A percentile compares a stretch with the other conserved stretches of the same genome.
Conservation (phyloP, 495 filamentous ascomycete species). For the Hyphodiscus hymeniophilus region DNA sequence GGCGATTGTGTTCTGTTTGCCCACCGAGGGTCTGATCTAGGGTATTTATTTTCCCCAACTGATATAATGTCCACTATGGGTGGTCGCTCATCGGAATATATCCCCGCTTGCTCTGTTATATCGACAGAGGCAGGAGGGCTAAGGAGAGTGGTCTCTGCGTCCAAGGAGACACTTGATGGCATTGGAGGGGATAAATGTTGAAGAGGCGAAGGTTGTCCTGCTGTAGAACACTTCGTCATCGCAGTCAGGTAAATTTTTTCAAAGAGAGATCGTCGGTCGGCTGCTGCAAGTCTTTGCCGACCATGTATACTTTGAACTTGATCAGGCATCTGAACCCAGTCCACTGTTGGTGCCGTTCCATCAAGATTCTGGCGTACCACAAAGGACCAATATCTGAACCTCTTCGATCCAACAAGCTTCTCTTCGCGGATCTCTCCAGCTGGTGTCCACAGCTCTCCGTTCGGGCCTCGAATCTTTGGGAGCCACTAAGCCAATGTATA, state of each 20-base stretch:
- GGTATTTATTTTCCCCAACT: too few relatives aligned
- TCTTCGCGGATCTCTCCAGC: constrained; percentile 22
- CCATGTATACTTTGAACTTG: not conserved
- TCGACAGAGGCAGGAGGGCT: too few relatives aligned
- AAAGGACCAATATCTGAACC: constrained; percentile 3
- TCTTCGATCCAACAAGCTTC: constrained; percentile 6
- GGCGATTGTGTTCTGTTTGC: too few relatives aligned
- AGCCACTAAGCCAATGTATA: constrained; percentile 26
- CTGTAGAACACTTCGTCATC: not conserved
- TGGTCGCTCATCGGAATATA: too few relatives aligned
- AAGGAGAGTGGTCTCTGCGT: too few relatives aligned
- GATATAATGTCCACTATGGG: too few relatives aligned
- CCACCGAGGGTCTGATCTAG: too few relatives aligned
- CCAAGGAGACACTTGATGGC: not conserved
- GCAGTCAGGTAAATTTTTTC: not conserved
- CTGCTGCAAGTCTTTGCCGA: not conserved
- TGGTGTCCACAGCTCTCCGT: constrained; percentile 24
- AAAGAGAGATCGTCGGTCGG: not conserved
- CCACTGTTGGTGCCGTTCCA: not conserved
- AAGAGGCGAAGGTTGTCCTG: not conserved
- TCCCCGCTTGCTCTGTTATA: too few relatives aligned
- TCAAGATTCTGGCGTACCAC: constrained; percentile 11
- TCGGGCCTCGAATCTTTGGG: constrained; percentile 19
- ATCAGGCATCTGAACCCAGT: constrained; percentile 2
- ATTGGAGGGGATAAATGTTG: too few relatives aligned